Evolutionary conservation across 306 rosid genomes (phyloP).

Genomic region (Medicago arabica): DNA sequence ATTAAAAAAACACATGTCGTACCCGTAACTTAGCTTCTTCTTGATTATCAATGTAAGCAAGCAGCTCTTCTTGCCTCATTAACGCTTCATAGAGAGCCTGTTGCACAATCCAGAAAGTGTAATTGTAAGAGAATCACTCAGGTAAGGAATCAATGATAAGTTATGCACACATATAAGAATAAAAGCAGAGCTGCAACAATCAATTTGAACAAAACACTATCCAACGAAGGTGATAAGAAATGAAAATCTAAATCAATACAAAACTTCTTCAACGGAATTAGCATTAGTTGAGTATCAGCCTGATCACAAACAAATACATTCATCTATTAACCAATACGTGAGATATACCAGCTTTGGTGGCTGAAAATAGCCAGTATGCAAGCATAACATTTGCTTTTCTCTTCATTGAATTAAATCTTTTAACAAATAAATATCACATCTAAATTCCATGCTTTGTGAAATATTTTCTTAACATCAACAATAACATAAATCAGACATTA

Average conservation of each 20-base stretch:
- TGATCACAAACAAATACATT: constrained; percentile 3
- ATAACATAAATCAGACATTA: neutral
- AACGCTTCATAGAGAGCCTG: constrained; percentile 92
- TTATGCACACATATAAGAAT: neutral
- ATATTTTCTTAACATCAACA: neutral
- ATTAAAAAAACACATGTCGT: constrained; percentile 24
- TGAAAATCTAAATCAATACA: neutral
- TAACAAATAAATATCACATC: constrained; percentile 3
- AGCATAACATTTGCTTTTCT: neutral
- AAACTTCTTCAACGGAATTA: neutral
- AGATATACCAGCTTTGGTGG: neutral
- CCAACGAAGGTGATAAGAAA: constrained; percentile 10
- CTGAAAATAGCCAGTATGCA: neutral
- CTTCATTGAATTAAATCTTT: neutral
- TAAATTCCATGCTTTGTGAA: neutral
- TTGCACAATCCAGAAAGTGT: constrained; percentile 28
- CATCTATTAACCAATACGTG: constrained; percentile 10
- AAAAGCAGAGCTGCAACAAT: neutral
- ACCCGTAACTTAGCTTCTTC: constrained; percentile 87
- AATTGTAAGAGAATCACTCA: constrained; percentile 31
- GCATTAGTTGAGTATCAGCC: constrained; percentile 6
- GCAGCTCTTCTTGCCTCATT: constrained; percentile 95
- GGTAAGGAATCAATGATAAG: constrained; percentile 28
- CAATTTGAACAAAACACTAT: constrained; percentile 6
- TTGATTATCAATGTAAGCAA: constrained; percentile 85